Evolutionary conservation across 306 rosid species (phyloP).

Genomic region (Cotoneaster glaucophyllus): DNA sequence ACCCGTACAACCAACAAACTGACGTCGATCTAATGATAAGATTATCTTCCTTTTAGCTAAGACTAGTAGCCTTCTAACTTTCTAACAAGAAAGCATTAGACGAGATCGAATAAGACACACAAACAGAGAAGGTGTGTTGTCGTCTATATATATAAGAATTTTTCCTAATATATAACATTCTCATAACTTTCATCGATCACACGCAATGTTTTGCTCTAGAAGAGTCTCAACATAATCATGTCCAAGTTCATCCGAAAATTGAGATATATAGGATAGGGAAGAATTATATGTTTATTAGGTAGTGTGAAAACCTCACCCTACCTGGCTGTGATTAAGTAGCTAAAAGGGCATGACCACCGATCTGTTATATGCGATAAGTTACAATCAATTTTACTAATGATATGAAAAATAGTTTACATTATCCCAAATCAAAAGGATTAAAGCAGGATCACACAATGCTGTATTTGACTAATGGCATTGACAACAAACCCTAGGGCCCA

Average conservation of each 20-base stretch:
- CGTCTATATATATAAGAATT: too few species aligned
- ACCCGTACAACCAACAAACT: neutral
- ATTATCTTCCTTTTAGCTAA: neutral
- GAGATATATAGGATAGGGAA: neutral
- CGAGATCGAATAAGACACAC: too few species aligned
- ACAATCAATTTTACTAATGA: neutral
- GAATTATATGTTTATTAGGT: neutral
- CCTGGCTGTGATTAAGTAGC: too few species aligned
- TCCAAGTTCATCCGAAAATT: neutral
- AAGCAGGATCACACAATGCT: neutral
- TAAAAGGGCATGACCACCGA: neutral
- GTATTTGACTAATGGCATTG: neutral
- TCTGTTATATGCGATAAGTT: neutral
- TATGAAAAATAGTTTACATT: neutral
- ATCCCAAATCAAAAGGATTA: neutral
- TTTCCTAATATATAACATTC: neutral
- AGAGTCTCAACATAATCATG: neutral
- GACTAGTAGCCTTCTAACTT: too few species aligned
- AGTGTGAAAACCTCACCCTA: neutral
- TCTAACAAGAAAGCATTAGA: too few species aligned
- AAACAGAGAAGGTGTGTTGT: accelerated
- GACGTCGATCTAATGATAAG: neutral
- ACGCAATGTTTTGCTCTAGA: neutral
- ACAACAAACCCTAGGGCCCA: neutral
- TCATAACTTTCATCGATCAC: neutral